phyloP scores from a whole-genome alignment of 2,329 filamentous ascomycete genomes.

The Chaetomiaceae sp. region DNA sequence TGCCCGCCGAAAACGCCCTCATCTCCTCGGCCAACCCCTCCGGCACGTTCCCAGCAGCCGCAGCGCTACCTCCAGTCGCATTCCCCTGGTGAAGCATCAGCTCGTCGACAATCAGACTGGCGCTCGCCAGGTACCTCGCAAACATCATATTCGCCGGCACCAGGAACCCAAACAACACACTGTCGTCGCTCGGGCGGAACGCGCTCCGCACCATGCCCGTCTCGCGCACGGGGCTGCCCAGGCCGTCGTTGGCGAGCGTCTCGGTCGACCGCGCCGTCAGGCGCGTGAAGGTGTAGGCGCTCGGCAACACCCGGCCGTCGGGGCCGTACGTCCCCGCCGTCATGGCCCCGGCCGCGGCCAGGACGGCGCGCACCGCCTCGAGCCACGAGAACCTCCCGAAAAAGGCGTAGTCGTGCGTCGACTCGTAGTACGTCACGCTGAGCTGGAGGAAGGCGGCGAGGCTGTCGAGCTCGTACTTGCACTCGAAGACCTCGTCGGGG shows the following conservation, averaged over 20 bases:
- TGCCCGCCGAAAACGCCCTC: constrained; percentile 53
- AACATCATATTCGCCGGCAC: constrained; percentile 91
- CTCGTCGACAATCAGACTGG: constrained; percentile 42
- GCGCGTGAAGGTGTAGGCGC: constrained; percentile 73
- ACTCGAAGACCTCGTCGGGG: constrained; percentile 74
- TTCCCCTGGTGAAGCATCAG: constrained; percentile 37
- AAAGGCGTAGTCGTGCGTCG: constrained; percentile 67
- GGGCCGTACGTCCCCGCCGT: constrained; percentile 67
- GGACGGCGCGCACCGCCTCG: constrained; percentile 63
- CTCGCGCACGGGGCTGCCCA: constrained; percentile 76
- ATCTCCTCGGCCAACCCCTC: constrained; percentile 54
- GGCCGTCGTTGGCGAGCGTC: constrained; percentile 70
- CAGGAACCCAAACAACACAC: constrained; percentile 78
- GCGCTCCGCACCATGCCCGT: constrained; percentile 82
- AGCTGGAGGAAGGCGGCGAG: constrained; percentile 82
- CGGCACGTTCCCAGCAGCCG: too few relatives aligned
- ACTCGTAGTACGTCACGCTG: constrained; percentile 71
- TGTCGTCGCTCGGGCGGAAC: constrained; percentile 87
- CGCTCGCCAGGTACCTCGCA: constrained; percentile 53
- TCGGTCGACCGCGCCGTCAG: constrained; percentile 71
- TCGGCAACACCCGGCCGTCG: constrained; percentile 50
- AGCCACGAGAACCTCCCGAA: constrained; percentile 72
- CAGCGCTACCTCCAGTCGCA: constrained; percentile 5
- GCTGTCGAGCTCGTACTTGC: constrained; percentile 93
- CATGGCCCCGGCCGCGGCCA: constrained; percentile 66